Percentiles rank a stretch among this genome's conserved stretches.
phyloP scores from a whole-genome alignment of 2,329 filamentous ascomycete species.

The Byssochlamys sp. region DNA sequence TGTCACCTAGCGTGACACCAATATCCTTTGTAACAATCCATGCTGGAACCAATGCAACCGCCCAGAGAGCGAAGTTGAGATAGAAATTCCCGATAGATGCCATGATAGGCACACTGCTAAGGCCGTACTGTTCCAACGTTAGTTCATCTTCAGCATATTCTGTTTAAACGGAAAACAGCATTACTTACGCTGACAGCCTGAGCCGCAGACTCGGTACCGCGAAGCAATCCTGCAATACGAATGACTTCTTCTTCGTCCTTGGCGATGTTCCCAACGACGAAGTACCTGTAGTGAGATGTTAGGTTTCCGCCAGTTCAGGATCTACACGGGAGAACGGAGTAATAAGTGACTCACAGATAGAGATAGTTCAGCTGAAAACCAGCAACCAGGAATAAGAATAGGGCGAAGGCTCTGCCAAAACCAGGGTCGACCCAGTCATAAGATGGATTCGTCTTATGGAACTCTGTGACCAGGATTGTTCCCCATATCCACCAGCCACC shows the following conservation, averaged over 20 bases:
- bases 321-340: neutral
- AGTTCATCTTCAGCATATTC: neutral
- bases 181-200: constrained; percentile 54
- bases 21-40: constrained; percentile 57
- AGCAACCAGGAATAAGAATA: constrained; percentile 58
- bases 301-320: neutral
- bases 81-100: constrained; percentile 58
- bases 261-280: constrained; percentile 59
- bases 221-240: constrained; percentile 56
- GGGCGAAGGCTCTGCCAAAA: constrained; percentile 57
- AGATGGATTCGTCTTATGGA: constrained; percentile 46
- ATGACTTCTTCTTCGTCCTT: constrained; percentile 54
- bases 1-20: constrained; percentile 30
- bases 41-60: constrained; percentile 51
- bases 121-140: constrained; percentile 44
- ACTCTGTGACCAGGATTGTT: constrained; percentile 55
- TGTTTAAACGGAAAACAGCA: neutral
- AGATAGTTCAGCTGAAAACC: constrained; percentile 67
- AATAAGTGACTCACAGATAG: constrained; percentile 44
- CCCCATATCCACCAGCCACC: constrained; percentile 66
- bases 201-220: constrained; percentile 62
- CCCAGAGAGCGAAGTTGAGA: constrained; percentile 63
- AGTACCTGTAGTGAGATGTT: constrained; percentile 44
- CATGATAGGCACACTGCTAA: constrained; percentile 53
- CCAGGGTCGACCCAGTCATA: constrained; percentile 57